Conservation (phyloP, 1,284 basidiomycete species). For the Papiliotrema fonsecae region DNA sequence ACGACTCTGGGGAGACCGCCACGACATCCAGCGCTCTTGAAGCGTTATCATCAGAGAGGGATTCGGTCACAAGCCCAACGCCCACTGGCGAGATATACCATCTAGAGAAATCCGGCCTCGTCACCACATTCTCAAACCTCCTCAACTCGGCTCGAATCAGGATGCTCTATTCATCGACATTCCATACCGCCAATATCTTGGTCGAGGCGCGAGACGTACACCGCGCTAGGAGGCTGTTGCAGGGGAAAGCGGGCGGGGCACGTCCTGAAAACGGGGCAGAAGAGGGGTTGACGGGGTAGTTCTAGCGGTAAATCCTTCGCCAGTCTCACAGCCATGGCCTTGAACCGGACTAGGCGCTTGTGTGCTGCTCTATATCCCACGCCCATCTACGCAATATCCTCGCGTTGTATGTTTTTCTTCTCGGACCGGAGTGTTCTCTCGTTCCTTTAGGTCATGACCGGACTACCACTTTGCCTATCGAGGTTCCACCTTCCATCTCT, state of each 20-base stretch:
- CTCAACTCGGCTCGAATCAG: slow-evolving; percentile 59
- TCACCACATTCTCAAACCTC: slow-evolving; percentile 67
- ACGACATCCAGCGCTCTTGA: no score
- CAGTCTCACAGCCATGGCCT: not conserved
- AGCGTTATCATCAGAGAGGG: no score
- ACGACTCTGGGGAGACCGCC: no score
- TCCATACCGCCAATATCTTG: slow-evolving; percentile 74
- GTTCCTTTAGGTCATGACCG: no score
- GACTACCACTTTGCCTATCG: no score
- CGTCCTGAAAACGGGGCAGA: not conserved
- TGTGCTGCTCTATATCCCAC: no score
- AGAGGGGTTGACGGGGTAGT: not conserved
- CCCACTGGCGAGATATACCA: slow-evolving; percentile 1
- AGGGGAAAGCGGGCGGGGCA: not conserved
- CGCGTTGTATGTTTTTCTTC: no score
- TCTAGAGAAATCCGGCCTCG: slow-evolving; percentile 54
- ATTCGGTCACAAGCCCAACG: no score
- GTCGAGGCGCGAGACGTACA: slow-evolving; percentile 46
- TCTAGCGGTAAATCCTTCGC: not conserved
- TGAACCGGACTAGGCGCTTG: not conserved
- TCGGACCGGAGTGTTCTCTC: no score
- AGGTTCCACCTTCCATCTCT: no score
- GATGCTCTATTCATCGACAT: slow-evolving; percentile 78
- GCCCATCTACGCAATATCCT: no score
- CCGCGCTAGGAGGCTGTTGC: slow-evolving; percentile 27